Conservation (phyloP, 2,329 filamentous ascomycete genomes). For the Epichloe coenophiala region DNA sequence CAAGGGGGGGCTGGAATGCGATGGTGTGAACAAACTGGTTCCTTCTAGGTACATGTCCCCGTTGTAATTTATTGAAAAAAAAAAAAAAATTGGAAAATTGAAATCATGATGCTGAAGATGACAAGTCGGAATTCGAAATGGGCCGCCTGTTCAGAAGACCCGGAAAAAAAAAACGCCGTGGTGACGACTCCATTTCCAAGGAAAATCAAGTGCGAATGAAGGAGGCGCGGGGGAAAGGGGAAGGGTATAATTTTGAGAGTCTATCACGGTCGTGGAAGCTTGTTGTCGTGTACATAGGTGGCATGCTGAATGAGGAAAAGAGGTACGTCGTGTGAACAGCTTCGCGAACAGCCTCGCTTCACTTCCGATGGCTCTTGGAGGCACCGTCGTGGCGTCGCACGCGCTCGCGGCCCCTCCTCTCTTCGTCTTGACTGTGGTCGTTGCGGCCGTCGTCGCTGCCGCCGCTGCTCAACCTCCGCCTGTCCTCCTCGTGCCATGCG, state of each 20-base stretch:
- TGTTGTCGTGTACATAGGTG: no score
- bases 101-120: neutral
- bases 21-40: no score
- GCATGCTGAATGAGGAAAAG: no score
- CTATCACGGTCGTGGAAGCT: no score
- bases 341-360: no score
- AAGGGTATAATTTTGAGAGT: no score
- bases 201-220: neutral
- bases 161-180: no score
- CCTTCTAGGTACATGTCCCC: no score
- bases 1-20: neutral
- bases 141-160: no score
- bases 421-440: slow-evolving; percentile 21
- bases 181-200: neutral
- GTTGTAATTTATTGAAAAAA: no score
- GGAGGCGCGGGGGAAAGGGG: no score
- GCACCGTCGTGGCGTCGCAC: slow-evolving; percentile 14
- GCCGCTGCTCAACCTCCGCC: slow-evolving; percentile 22
- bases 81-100: neutral
- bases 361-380: neutral
- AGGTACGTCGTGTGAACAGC: neutral
- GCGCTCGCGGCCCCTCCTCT: slow-evolving; percentile 7
- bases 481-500: slow-evolving; percentile 43
- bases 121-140: no score
- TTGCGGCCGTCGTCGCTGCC: slow-evolving; percentile 18